Evolutionary conservation across 768 basidiomycete species (phyloP).

Genomic region (Goffeauzyma gilvescens): DNA sequence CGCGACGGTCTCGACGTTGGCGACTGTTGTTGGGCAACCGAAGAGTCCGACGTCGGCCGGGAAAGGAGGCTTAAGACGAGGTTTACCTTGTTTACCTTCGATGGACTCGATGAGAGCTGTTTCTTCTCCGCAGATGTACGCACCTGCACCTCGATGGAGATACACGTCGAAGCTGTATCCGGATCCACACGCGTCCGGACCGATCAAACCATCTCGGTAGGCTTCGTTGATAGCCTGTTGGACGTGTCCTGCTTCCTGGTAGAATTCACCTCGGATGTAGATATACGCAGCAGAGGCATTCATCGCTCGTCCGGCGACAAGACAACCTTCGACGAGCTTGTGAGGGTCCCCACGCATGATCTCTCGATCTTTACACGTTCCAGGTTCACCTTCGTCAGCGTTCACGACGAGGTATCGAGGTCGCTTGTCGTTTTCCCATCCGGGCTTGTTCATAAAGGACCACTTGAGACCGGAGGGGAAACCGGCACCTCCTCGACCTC

Average conservation of each 20-base stretch:
- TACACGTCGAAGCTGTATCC: constrained; percentile 96
- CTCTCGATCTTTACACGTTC: constrained; percentile 97
- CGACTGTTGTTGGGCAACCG: constrained; percentile 90
- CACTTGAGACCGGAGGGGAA: constrained; percentile 94
- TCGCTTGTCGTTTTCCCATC: constrained; percentile 77
- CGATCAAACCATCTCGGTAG: constrained; percentile 69
- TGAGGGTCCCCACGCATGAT: constrained; percentile 95
- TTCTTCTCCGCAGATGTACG: constrained; percentile 97
- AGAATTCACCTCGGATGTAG: constrained; percentile 96
- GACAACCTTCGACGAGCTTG: constrained; percentile 92
- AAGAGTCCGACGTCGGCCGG: constrained; percentile 96
- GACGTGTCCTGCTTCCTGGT: constrained; percentile 80
- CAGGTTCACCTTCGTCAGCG: constrained; percentile 95
- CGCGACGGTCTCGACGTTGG: constrained; percentile 95
- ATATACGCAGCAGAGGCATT: constrained; percentile 98
- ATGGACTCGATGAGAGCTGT: constrained; percentile 91
- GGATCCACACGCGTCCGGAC: constrained; percentile 74
- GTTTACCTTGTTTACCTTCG: constrained; percentile 97
- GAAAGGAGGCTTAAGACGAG: constrained; percentile 93
- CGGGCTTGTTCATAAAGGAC: constrained; percentile 68
- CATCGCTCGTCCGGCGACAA: constrained; percentile 91
- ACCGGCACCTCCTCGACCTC: constrained; percentile 89
- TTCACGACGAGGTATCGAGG: constrained; percentile 95
- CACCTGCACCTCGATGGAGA: constrained; percentile 92
- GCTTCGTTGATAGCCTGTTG: constrained; percentile 92